Conservation (phyloP, 2,329 filamentous ascomycete species). For the Epichloe gansuensis region DNA sequence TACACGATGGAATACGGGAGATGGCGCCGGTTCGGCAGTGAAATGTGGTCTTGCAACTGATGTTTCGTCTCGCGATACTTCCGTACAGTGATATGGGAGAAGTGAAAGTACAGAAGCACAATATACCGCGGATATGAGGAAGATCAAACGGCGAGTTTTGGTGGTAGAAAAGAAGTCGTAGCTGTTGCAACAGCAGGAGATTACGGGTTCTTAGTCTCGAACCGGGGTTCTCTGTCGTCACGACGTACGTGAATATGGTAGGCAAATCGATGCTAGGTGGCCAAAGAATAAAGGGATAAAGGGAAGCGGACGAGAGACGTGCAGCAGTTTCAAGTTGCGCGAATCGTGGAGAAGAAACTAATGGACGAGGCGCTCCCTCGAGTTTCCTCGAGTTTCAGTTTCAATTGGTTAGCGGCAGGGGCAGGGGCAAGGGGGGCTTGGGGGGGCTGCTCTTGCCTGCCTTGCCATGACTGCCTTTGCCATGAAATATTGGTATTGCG, state of each 20-base stretch:
- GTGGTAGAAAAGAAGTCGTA: neutral
- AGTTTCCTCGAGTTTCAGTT: neutral
- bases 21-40: neutral
- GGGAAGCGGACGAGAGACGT: neutral
- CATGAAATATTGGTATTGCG: neutral
- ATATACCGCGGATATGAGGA: no score
- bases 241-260: neutral
- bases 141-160: neutral
- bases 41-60: neutral
- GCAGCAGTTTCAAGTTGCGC: neutral
- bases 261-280: neutral
- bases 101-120: no score
- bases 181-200: neutral
- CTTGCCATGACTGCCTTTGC: neutral
- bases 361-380: neutral
- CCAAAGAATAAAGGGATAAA: neutral
- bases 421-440: neutral
- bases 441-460: neutral
- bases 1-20: neutral
- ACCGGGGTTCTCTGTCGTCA: neutral
- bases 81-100: no score
- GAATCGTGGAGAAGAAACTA: neutral
- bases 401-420: slow-evolving; percentile 2
- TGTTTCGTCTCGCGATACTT: neutral
- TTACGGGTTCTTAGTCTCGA: neutral